Base-by-base conservation (phyloP, 768 basidiomycete species). In the Amanita fuliginea region DNA sequence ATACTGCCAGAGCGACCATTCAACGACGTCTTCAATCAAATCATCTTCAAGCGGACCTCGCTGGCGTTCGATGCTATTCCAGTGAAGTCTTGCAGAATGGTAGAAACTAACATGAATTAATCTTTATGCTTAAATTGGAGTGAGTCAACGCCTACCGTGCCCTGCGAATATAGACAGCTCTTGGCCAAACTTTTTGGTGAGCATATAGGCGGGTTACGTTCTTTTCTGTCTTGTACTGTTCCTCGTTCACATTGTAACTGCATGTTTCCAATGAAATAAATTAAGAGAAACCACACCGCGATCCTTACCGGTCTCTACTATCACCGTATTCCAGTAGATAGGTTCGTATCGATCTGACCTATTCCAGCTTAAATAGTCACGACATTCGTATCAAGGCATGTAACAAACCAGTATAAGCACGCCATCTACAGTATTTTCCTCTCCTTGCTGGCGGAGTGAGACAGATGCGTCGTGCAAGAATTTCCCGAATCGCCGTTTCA, bases 1-100 rank as follows among this genome's bases (percentile, higher is more conserved):
- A 64, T 86, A 88, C 54, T 83, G 73, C 83, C 84, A 88, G 63
- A 88, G 67, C 1, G 78, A 80, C 85, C 85, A 88, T 52, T 85
- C 76, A 1, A 78, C 69, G 1, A 86, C 64, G 59, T 88, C 85
- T 55, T 85, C 83, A 42, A 88, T 78, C 28, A 88, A 67, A 13
- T 61, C 57, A 56, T 85, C 75, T 61, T 86, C 80, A 10, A 81
- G 63, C 3, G 67, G 60, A 3, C 79, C 75, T 48, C 83, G 73
- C 50, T 66, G 67, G 41, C 85, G 73, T 59, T 86, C 84, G n/a
- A 83, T 72, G 0, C 78, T 77, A 55, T 85, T 86, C 83, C 84
- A 86, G 10, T 74, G 72, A 42, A 86, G 62, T 14, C 85, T 73
- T 8, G 79, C 76, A 14, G 83, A 74, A 55, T 86, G 80, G 58